Percentiles rank a stretch among this genome's conserved stretches.
Conservation (phyloP, 768 basidiomycete species). For the Russula virescens region DNA sequence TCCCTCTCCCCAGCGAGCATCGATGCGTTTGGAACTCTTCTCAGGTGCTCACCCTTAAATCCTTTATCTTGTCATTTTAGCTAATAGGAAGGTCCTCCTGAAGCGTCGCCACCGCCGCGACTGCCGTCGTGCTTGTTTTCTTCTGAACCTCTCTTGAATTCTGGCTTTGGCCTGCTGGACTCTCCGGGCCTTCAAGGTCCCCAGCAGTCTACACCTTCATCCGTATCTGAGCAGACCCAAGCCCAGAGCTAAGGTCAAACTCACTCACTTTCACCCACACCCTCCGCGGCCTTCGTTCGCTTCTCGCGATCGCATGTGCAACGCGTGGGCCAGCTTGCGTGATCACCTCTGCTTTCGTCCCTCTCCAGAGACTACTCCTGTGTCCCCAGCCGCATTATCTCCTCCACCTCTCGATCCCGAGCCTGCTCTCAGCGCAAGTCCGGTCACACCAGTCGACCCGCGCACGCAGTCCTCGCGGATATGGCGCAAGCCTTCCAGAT, state of each 20-base stretch:
- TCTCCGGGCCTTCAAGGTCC: constrained; percentile 22
- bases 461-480: no score
- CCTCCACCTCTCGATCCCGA: constrained; percentile 1
- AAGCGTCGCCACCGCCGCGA: constrained; percentile 83
- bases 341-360: no score
- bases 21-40: constrained; percentile 70
- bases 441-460: no score
- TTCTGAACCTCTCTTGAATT: constrained; percentile 55
- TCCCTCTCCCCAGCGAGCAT: constrained; percentile 64
- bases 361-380: no score
- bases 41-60: constrained; percentile 49
- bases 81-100: constrained; percentile 1
- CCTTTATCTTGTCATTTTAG: background rate
- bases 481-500: no score
- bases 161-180: constrained; percentile 42
- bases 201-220: background rate
- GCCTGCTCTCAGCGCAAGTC: background rate
- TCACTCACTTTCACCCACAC: constrained; percentile 38
- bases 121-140: constrained; percentile 75
- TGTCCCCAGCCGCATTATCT: no score
- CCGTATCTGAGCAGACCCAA: background rate
- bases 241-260: constrained; percentile 14
- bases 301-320: no score
- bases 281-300: constrained; percentile 35
- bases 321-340: no score